These are phyloP conservation scores for Diutina catenulata DNA, from an alignment of 1,139 yeast species.

Conservation along the genomic window DNA sequence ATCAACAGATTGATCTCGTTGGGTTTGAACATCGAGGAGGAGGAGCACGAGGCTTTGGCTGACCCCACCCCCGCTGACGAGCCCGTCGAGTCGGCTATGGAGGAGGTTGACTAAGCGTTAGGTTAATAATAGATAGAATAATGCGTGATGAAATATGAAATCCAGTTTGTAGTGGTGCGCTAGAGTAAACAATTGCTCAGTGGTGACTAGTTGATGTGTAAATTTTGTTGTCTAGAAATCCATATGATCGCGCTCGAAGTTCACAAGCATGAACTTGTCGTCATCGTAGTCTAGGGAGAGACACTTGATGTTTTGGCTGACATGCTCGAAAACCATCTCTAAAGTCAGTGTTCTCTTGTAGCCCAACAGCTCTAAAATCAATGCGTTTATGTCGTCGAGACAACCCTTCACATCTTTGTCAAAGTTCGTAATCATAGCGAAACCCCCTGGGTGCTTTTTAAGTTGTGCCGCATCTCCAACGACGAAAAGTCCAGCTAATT, in stretches of 20 bases:
- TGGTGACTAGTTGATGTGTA: no score
- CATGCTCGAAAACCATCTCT: constrained; percentile 22
- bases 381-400: constrained; percentile 17
- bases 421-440: constrained; percentile 13
- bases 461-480: background rate
- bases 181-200: no score
- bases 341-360: constrained; percentile 19
- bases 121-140: background rate
- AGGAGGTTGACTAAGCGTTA: constrained; percentile 83
- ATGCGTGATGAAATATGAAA: background rate
- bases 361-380: constrained; percentile 19
- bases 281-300: constrained; percentile 22
- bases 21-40: constrained; percentile 96
- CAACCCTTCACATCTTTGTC: constrained; percentile 13
- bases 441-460: background rate
- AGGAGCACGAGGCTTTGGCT: constrained; percentile 40
- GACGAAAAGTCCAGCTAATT: background rate
- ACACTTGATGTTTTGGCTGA: constrained; percentile 20
- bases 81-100: constrained; percentile 90
- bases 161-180: no score
- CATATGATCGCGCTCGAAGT: constrained; percentile 28
- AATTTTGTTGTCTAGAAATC: no score
- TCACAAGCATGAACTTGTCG: constrained; percentile 25
- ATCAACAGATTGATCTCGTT: constrained; percentile 96
- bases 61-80: constrained; percentile 47